These are phyloP conservation scores for Saccharomycopsis oosterbeekiorum DNA, from an alignment of 805 yeast species.

Conservation along the genomic window DNA sequence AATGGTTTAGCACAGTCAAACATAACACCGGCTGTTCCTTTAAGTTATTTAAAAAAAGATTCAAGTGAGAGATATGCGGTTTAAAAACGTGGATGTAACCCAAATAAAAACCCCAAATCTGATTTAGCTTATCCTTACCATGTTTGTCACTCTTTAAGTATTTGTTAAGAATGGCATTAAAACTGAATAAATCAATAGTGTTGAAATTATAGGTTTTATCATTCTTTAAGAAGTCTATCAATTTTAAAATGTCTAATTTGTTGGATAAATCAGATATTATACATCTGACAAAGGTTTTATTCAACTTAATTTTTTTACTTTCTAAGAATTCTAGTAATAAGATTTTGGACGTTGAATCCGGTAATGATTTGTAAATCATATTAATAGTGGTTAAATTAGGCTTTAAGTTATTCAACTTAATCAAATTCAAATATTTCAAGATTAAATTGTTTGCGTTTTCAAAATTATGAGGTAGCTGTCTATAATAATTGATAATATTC, in stretches of 20 bases:
- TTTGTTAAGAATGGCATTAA: constrained; percentile 23
- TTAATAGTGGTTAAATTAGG: constrained; percentile 33
- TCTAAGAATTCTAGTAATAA: constrained; percentile 27
- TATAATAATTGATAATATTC: constrained; percentile 23
- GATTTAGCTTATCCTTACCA: constrained; percentile 18
- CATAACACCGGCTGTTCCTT: constrained; percentile 30
- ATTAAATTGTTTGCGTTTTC: constrained; percentile 17
- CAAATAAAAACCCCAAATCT: constrained; percentile 25
- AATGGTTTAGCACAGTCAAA: constrained; percentile 27
- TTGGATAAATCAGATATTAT: constrained; percentile 22
- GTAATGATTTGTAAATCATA: constrained; percentile 26
- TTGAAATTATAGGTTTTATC: constrained; percentile 4
- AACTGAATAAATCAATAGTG: constrained; percentile 8
- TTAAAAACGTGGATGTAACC: constrained; percentile 12
- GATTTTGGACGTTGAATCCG: constrained; percentile 27
- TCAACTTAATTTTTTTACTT: constrained; percentile 26
- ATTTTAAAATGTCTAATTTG: constrained; percentile 18
- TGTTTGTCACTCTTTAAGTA: constrained; percentile 17
- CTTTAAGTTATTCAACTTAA: constrained; percentile 18
- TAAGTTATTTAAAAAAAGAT: constrained; percentile 26
- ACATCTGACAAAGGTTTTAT: constrained; percentile 22
- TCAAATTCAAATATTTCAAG: neutral
- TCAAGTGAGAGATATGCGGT: constrained; percentile 22
- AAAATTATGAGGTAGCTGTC: constrained; percentile 23
- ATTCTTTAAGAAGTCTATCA: constrained; percentile 22